Conservation (phyloP, 805 yeast genomes). For the Yarrowia osloensis region DNA sequence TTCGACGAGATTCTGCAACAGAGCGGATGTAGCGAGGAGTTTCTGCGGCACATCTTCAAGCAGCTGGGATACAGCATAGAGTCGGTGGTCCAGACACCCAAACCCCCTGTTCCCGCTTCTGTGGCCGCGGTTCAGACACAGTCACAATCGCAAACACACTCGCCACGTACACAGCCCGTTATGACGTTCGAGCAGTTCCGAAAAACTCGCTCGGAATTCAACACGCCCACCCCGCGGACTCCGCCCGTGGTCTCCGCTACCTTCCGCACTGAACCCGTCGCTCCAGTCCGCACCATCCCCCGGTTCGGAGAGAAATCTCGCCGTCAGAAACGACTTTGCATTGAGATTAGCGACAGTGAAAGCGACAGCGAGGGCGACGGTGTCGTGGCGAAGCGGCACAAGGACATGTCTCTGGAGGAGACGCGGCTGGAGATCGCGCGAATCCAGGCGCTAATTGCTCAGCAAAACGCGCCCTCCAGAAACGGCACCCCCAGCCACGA, state of each 20-base stretch:
- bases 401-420: constrained; percentile 22
- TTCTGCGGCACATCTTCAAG: neutral
- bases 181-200: constrained; percentile 11
- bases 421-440: constrained; percentile 30
- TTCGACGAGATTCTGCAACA: constrained; percentile 25
- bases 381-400: neutral
- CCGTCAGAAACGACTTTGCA: constrained; percentile 18
- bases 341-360: constrained; percentile 13
- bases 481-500: neutral
- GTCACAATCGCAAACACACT: neutral
- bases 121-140: neutral
- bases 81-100: neutral
- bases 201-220: neutral
- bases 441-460: constrained; percentile 24
- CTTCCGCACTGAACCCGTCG: neutral
- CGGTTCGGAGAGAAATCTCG: constrained; percentile 15
- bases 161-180: neutral
- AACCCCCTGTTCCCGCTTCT: neutral
- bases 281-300: neutral
- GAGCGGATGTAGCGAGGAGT: constrained; percentile 1
- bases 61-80: constrained; percentile 15
- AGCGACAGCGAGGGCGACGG: neutral
- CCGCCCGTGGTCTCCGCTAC: neutral
- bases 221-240: neutral
- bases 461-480: neutral